Evolutionary conservation across 257 asterid genomes (phyloP).

Genomic region (Leonotis leonurus): DNA sequence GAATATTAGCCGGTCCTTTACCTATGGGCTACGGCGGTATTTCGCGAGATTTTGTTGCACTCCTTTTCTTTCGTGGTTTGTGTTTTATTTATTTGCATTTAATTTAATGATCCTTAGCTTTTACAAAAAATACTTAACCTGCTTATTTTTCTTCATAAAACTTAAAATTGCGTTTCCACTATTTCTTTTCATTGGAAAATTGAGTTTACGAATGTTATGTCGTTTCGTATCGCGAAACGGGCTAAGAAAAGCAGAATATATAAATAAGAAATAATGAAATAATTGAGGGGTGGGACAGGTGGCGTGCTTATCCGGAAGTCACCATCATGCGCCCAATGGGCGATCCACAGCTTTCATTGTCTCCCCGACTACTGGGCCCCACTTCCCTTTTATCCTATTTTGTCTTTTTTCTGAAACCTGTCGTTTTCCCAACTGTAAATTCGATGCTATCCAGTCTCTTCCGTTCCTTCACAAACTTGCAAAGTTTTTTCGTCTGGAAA

Average conservation of each 20-base stretch:
- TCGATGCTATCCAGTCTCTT: not conserved
- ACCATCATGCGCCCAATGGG: conserved; percentile 13
- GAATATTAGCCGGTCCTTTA: not conserved
- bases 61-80: not conserved
- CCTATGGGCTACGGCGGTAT: not conserved
- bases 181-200: too few species aligned
- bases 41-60: not conserved
- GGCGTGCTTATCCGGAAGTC: conserved; percentile 30
- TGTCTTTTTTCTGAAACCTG: not conserved
- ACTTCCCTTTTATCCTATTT: not conserved
- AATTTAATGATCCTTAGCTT: too few species aligned
- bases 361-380: conserved; percentile 8
- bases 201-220: too few species aligned
- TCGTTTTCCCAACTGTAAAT: not conserved
- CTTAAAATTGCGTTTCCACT: too few species aligned
- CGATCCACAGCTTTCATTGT: conserved; percentile 3
- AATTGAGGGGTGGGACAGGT: conserved; percentile 17
- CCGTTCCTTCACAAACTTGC: not conserved
- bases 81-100: too few species aligned
- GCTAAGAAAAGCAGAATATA: not conserved
- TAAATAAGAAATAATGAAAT: too few species aligned
- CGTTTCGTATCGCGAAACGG: not conserved
- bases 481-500: too few species aligned
- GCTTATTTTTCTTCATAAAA: too few species aligned
- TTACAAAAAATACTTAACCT: too few species aligned